Percentiles rank a stretch among this genome's conserved stretches.
phyloP scores from a whole-genome alignment of 768 basidiomycete species.

The Tricholoma terreum region DNA sequence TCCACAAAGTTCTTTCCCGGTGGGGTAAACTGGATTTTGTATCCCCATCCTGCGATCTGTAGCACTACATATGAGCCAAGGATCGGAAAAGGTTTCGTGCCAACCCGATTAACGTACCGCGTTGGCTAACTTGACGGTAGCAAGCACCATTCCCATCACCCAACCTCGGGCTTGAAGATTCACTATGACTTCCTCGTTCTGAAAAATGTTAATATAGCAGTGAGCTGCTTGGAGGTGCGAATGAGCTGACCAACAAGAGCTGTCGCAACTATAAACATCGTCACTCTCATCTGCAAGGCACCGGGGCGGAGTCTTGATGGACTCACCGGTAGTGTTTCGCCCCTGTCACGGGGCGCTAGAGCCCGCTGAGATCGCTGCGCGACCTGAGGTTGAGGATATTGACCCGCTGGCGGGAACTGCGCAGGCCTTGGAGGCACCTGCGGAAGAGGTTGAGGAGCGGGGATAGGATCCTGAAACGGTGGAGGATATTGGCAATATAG shows the following conservation, averaged over 20 bases:
- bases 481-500: background rate
- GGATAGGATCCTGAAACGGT: background rate
- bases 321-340: background rate
- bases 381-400: background rate
- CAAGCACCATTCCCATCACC: conserved; percentile 19
- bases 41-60: conserved; percentile 1
- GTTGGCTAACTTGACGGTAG: conserved; percentile 14
- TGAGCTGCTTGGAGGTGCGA: too few species aligned
- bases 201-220: background rate
- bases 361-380: background rate
- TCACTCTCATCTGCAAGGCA: background rate
- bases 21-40: background rate
- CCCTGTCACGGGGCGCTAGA: background rate
- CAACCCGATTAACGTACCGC: conserved; percentile 5
- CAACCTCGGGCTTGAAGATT: conserved; percentile 17
- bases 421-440: conserved; percentile 3
- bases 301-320: background rate
- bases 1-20: background rate
- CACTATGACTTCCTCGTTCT: conserved; percentile 13
- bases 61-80: background rate
- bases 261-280: background rate
- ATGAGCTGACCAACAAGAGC: background rate
- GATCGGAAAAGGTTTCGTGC: background rate
- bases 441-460: conserved; percentile 1
- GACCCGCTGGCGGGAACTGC: background rate